Evolutionary conservation across 257 asterid genomes (phyloP), one percentile per base, ranked within the genome.

Genomic region (Solanum tarapatanum): DNA sequence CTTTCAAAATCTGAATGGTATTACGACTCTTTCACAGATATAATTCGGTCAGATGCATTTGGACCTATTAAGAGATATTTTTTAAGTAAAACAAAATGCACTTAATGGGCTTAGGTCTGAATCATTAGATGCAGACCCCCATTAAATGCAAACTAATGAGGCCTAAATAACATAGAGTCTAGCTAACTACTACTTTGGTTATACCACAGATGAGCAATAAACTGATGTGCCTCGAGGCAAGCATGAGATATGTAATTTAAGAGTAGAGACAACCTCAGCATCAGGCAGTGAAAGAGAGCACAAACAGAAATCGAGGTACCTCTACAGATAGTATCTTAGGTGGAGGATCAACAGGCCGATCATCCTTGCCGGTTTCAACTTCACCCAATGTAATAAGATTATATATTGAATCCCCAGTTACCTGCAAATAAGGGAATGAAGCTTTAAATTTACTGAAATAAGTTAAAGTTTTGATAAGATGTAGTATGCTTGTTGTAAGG

Each of bases 381-480:
- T 95, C 99, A 87, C 98, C 97, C 88, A 96, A 89, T 75, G 93
- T 89, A 76, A 95, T 37, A 83, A 95, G 98, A 90, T 97, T 95
- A 90, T 84, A 97, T 87, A 95, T 93, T 9, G 98, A 97, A 92
- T 97, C 99, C 79, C 99, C 99, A 70, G 97, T 95, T 72, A 97
- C 95, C 98, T 95, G 92, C 39, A 83, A 88, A 90, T 86, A 88
- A 37, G 69, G 82, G 74, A 84, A 70, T n/a, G 45, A 77, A 21
- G 26, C 77, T 23, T n/a, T 86, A 60, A 87, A 86, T 86, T 35
- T 86, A 89, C 86, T 84, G 79, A 68, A 90, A 30, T 35, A 82
- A 72, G 72, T 58, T 13, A 86, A 64, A 30, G 30, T 86, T 68
- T 88, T 64, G 87, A 11, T 14, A 30, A 89, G n/a, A 76, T 75